phyloP scores from a whole-genome alignment of 2,329 filamentous ascomycete species.

The Hypoxylon sp. region DNA sequence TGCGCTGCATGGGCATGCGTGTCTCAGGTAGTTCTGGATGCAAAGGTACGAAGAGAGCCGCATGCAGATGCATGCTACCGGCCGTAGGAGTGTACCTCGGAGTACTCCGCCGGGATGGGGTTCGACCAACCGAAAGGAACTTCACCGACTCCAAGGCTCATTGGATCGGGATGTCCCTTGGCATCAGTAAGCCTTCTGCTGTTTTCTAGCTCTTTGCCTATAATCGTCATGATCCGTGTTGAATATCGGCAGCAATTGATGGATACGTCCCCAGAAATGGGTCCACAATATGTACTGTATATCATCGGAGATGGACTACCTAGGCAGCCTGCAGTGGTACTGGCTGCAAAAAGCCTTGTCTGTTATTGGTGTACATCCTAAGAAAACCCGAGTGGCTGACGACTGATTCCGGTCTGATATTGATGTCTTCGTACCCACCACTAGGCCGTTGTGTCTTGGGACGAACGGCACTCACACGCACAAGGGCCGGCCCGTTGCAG shows the following conservation, averaged over 20 bases:
- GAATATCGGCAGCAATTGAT: neutral
- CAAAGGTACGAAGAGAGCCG: constrained; percentile 3
- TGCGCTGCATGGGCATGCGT: neutral
- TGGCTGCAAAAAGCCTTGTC: neutral
- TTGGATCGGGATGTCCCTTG: neutral
- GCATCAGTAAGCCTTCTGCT: neutral
- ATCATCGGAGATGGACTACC: neutral
- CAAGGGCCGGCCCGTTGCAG: constrained; percentile 11
- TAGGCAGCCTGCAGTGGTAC: constrained; percentile 3
- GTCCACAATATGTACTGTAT: neutral
- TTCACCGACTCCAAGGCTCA: neutral
- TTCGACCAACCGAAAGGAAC: neutral
- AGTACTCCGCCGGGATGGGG: neutral
- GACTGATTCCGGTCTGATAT: neutral
- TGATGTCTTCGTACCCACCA: neutral
- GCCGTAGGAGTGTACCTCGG: neutral
- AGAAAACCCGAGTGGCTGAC: constrained; percentile 24
- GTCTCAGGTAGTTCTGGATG: neutral
- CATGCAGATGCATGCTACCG: constrained; percentile 10
- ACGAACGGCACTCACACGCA: constrained; percentile 1
- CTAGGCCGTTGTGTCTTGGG: neutral
- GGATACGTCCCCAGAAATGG: constrained; percentile 1
- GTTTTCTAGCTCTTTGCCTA: neutral
- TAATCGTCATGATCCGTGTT: neutral
- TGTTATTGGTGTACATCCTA: constrained; percentile 6